phyloP scores from a whole-genome alignment of 139 green algal genomes.

The Tetraselmis chui region DNA sequence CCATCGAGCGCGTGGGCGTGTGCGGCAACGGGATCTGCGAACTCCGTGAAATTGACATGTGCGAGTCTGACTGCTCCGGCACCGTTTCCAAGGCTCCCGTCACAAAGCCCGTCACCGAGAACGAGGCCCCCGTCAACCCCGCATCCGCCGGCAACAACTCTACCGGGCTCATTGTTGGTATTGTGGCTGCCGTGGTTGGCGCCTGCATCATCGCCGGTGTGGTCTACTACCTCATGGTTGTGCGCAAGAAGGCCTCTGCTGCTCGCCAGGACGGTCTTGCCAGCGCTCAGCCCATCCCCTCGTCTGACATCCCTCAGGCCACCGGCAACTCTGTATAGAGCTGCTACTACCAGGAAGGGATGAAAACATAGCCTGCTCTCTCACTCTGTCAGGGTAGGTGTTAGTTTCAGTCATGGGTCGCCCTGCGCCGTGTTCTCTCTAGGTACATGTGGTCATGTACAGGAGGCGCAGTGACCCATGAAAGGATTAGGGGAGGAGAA shows the following conservation, averaged over 20 bases:
- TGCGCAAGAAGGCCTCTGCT: background rate
- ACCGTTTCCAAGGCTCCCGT: background rate
- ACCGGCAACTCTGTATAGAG: background rate
- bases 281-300: background rate
- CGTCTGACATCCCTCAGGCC: background rate
- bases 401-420: no score
- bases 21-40: background rate
- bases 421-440: no score
- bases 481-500: background rate
- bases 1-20: background rate
- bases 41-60: background rate
- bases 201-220: background rate
- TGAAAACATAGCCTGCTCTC: background rate
- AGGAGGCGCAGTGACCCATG: background rate
- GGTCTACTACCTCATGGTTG: background rate
- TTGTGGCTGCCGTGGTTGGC: background rate
- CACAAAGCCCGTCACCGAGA: background rate
- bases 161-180: background rate
- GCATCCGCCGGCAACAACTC: background rate
- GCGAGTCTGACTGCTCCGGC: background rate
- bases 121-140: background rate
- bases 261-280: background rate
- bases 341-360: background rate
- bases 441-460: background rate
- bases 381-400: background rate